These are phyloP conservation scores for Lichtheimia hyalospora DNA, from an alignment of 371 early-diverging fungal species.

Conservation along the genomic window DNA sequence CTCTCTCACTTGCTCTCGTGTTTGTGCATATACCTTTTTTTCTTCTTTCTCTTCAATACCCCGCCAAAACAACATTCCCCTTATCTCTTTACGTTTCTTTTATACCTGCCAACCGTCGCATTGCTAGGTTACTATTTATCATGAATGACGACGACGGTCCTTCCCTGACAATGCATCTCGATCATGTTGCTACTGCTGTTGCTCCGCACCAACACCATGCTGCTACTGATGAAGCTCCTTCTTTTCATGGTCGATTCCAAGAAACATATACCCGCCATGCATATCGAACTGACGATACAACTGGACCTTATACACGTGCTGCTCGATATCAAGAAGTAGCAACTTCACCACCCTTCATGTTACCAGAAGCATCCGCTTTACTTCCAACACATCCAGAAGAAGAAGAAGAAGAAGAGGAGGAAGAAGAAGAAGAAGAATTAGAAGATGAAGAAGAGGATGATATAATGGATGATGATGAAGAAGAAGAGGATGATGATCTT, in stretches of 20 bases:
- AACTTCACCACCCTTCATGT: neutral
- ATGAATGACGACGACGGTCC: neutral
- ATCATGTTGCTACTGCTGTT: neutral
- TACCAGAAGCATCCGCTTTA: neutral
- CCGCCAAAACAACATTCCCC: too few species aligned
- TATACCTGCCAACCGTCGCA: neutral
- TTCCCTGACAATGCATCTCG: neutral
- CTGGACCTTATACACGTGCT: neutral
- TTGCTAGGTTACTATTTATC: neutral
- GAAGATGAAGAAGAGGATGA: conserved; percentile 11
- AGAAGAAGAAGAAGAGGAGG: neutral
- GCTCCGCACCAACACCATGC: neutral
- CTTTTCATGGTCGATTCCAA: neutral
- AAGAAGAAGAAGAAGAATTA: conserved; percentile 5
- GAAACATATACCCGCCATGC: conserved; percentile 6
- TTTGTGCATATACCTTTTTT: neutral
- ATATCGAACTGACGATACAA: neutral
- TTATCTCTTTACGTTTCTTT: neutral
- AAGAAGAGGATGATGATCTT: conserved; percentile 8
- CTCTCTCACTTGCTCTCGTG: neutral
- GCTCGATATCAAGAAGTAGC: neutral
- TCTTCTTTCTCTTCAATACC: neutral
- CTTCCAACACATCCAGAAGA: conserved; percentile 5
- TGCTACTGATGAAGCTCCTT: too few species aligned
- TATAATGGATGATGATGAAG: conserved; percentile 1